These are phyloP conservation scores for Endothia cerciana DNA, from an alignment of 2,329 filamentous ascomycete species.

Conservation along the genomic window DNA sequence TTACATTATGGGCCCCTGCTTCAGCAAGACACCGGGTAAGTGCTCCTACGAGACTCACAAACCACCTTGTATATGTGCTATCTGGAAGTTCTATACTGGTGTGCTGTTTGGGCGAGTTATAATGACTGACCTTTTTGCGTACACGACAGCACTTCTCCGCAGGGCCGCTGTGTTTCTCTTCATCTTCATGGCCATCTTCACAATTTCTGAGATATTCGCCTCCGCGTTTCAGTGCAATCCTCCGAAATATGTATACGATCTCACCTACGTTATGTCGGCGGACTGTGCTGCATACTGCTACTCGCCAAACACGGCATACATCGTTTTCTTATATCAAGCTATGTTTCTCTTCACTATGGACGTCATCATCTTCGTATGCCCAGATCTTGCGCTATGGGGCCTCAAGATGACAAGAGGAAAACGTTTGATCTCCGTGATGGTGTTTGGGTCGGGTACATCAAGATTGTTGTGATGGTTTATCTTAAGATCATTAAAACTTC, in stretches of 20 bases:
- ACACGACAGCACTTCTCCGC: background rate
- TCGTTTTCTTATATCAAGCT: slow-evolving; percentile 28
- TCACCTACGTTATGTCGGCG: slow-evolving; percentile 24
- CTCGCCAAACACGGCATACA: slow-evolving; percentile 11
- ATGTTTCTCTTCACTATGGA: slow-evolving; percentile 22
- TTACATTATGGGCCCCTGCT: background rate
- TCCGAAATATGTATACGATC: slow-evolving; percentile 27
- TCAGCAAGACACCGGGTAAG: background rate
- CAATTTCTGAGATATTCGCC: slow-evolving; percentile 22
- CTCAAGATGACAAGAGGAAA: slow-evolving; percentile 22
- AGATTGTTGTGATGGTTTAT: background rate
- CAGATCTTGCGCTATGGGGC: slow-evolving; percentile 19
- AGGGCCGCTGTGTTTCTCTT: background rate
- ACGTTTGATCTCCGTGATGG: slow-evolving; percentile 16
- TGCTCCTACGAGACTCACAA: background rate
- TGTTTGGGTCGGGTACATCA: slow-evolving; percentile 18
- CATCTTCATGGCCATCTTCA: slow-evolving; percentile 26
- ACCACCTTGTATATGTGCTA: background rate
- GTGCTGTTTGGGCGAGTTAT: background rate
- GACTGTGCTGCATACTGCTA: slow-evolving; percentile 25
- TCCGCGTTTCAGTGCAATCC: slow-evolving; percentile 28
- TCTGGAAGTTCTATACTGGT: background rate
- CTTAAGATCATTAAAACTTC: background rate
- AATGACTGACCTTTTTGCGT: background rate
- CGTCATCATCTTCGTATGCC: slow-evolving; percentile 25